Evolutionary conservation across 305 asterid species (phyloP).

Genomic region (Fraxinus ornus): DNA sequence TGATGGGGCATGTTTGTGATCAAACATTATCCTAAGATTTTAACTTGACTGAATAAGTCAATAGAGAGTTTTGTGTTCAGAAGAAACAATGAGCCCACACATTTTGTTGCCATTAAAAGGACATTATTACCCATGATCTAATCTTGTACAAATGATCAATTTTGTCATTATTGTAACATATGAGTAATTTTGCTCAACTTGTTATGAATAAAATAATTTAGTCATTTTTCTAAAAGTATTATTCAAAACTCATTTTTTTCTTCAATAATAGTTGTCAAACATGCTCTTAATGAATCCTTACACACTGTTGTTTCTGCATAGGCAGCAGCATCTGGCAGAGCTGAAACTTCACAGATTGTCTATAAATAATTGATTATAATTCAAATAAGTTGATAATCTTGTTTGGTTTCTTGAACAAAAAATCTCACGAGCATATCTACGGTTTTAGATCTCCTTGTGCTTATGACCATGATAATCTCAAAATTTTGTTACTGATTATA

Average conservation of each 20-base stretch:
- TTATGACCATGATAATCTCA: background rate
- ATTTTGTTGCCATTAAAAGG: slow-evolving; percentile 26
- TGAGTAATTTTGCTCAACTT: background rate
- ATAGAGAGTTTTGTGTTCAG: slow-evolving; percentile 6
- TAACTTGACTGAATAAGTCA: slow-evolving; percentile 20
- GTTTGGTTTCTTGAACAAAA: background rate
- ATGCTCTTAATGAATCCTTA: background rate
- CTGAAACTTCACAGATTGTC: background rate
- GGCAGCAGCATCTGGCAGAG: background rate
- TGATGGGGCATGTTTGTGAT: background rate
- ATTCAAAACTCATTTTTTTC: too few relatives aligned
- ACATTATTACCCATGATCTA: slow-evolving; percentile 13
- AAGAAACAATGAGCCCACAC: slow-evolving; percentile 22
- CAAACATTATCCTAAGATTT: background rate
- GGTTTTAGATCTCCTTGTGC: background rate
- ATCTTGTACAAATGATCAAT: background rate
- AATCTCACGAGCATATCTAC: background rate
- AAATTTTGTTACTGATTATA: background rate
- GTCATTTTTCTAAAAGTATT: too few relatives aligned
- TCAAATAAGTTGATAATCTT: background rate
- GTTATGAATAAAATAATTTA: background rate
- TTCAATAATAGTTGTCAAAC: too few relatives aligned
- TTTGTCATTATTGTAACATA: background rate
- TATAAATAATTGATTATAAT: background rate
- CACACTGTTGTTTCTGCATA: background rate